Evolutionary conservation across 257 asterid species (phyloP).

Genomic region (Capsicum rhomboideum): DNA sequence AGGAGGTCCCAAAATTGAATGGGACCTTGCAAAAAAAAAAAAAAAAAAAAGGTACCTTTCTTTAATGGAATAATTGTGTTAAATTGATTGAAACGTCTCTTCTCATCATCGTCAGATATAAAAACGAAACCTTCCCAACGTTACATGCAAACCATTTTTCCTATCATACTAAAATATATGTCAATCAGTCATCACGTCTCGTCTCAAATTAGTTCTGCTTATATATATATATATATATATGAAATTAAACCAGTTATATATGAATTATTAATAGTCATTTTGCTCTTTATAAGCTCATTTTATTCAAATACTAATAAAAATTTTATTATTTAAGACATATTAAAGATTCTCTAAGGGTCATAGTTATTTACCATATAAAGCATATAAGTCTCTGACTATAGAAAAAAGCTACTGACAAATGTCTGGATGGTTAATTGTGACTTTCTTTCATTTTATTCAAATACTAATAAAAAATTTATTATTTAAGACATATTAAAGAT

Average conservation of each 20-base stretch:
- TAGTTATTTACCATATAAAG: not conserved
- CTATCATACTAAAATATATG: not conserved
- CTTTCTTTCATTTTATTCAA: not conserved
- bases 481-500: not conserved
- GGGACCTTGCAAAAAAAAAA: constrained; percentile 8
- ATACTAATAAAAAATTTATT: not conserved
- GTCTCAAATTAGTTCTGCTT: not conserved
- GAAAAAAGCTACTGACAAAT: not conserved
- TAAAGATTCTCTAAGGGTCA: not conserved
- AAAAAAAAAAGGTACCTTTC: constrained; percentile 6
- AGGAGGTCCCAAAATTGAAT: constrained; percentile 13
- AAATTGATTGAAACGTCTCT: not conserved
- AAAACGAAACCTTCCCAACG: not conserved
- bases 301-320: not conserved
- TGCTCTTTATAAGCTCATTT: not conserved
- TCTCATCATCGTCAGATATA: not conserved
- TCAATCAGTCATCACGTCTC: not conserved
- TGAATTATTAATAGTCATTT: not conserved
- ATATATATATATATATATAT: no score
- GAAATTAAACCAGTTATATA: not conserved
- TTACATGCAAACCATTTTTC: not conserved
- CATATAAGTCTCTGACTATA: not conserved
- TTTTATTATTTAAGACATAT: not conserved
- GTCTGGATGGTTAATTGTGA: not conserved
- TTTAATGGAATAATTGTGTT: constrained; percentile 5